These are phyloP conservation scores for Spergularia azorica DNA, from an alignment of 179 eudicot species.

Conservation along the genomic window DNA sequence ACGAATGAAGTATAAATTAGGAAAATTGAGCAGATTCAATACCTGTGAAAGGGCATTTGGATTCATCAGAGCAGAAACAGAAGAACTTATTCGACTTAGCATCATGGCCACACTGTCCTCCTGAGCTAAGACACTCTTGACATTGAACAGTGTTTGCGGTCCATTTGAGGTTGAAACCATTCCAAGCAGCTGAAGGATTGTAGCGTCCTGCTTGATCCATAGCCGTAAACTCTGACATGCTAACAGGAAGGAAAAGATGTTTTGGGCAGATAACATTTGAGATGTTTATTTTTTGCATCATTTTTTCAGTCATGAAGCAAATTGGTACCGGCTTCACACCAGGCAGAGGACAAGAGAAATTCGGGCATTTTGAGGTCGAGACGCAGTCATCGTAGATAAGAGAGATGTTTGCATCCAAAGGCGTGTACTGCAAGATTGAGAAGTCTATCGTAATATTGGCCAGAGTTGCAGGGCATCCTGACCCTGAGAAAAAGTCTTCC, in stretches of 20 bases:
- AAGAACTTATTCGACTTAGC: slow-evolving; percentile 26
- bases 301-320: slow-evolving; percentile 29
- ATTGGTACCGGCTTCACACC: neutral
- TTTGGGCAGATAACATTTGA: slow-evolving; percentile 12
- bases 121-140: slow-evolving; percentile 21
- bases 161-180: slow-evolving; percentile 34
- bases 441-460: slow-evolving; percentile 26
- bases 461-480: slow-evolving; percentile 25
- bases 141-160: slow-evolving; percentile 23
- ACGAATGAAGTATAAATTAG: no score
- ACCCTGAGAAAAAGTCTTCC: slow-evolving; percentile 16
- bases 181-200: slow-evolving; percentile 6
- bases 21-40: neutral
- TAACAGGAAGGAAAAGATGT: slow-evolving; percentile 29
- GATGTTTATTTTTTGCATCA: slow-evolving; percentile 20
- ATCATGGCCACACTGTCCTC: slow-evolving; percentile 36
- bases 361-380: neutral
- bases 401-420: slow-evolving; percentile 19
- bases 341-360: slow-evolving; percentile 24
- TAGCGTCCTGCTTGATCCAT: slow-evolving; percentile 8
- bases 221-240: neutral
- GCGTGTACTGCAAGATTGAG: slow-evolving; percentile 24
- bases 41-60: slow-evolving; percentile 36
- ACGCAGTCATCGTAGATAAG: slow-evolving; percentile 27
- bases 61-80: slow-evolving; percentile 33